phyloP scores from a whole-genome alignment of 2,329 filamentous ascomycete genomes.

The Dothidotthia symphoricarpi region DNA sequence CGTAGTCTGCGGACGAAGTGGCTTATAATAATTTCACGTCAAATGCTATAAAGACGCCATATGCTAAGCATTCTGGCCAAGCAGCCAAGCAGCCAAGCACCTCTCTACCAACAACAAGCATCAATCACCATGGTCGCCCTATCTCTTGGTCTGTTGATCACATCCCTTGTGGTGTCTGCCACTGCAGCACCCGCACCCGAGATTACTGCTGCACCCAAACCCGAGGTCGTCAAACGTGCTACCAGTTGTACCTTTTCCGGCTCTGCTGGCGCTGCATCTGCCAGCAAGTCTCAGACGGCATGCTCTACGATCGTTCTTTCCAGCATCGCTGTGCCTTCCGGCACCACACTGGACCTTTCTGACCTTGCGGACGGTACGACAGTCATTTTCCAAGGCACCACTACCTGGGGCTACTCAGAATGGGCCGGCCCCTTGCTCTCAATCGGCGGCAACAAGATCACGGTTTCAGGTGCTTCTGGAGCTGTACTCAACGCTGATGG shows the following conservation, averaged over 20 bases:
- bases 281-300: conserved; percentile 48
- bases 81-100: conserved; percentile 14
- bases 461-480: conserved; percentile 57
- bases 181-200: conserved; percentile 25
- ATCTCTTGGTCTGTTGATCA: conserved; percentile 13
- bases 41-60: conserved; percentile 8
- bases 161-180: conserved; percentile 22
- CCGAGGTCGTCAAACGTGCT: conserved; percentile 18
- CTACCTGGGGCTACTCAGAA: conserved; percentile 64
- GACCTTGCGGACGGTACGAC: conserved; percentile 51
- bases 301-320: conserved; percentile 58
- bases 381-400: conserved; percentile 63
- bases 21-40: conserved; percentile 1
- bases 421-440: conserved; percentile 64
- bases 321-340: conserved; percentile 56
- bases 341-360: conserved; percentile 58
- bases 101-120: conserved; percentile 3
- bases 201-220: conserved; percentile 16
- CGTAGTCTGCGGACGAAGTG: background rate
- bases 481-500: conserved; percentile 58
- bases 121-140: conserved; percentile 15
- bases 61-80: conserved; percentile 16
- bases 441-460: conserved; percentile 58
- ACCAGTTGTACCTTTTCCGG: conserved; percentile 55
- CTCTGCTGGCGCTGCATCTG: conserved; percentile 44